Percentiles rank a stretch among this genome's conserved stretches.
Evolutionary conservation across 805 yeast genomes (phyloP).

Genomic region (Peterozyma toletana): DNA sequence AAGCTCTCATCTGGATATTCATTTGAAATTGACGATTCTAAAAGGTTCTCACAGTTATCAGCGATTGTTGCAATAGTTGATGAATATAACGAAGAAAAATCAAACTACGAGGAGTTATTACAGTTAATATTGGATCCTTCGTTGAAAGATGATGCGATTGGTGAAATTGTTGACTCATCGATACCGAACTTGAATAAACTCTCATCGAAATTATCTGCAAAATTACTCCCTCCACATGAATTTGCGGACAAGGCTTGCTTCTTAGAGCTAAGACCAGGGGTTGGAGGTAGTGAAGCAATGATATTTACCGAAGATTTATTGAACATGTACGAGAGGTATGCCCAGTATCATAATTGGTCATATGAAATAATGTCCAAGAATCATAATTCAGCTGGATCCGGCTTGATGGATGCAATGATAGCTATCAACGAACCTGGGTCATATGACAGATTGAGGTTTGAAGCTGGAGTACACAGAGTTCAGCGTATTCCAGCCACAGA

Average conservation of each 20-base stretch:
- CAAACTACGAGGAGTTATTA: constrained; percentile 26
- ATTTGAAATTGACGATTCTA: constrained; percentile 42
- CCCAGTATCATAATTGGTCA: constrained; percentile 62
- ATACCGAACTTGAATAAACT: constrained; percentile 36
- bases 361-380: constrained; percentile 49
- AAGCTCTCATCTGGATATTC: constrained; percentile 32
- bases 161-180: constrained; percentile 41
- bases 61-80: constrained; percentile 32
- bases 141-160: constrained; percentile 50
- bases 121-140: constrained; percentile 38
- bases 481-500: constrained; percentile 94
- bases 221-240: constrained; percentile 68
- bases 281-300: constrained; percentile 92
- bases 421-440: constrained; percentile 71
- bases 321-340: constrained; percentile 74
- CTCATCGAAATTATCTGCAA: constrained; percentile 40
- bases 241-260: constrained; percentile 74
- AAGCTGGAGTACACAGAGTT: constrained; percentile 94
- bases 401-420: constrained; percentile 71
- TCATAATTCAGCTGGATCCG: constrained; percentile 53
- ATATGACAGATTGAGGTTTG: constrained; percentile 66
- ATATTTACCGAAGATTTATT: constrained; percentile 77
- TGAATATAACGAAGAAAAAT: constrained; percentile 25
- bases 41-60: constrained; percentile 37
- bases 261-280: constrained; percentile 87